These are phyloP conservation scores for Chlorencoelia australis DNA, from an alignment of 2,329 filamentous ascomycete species.

Conservation along the genomic window DNA sequence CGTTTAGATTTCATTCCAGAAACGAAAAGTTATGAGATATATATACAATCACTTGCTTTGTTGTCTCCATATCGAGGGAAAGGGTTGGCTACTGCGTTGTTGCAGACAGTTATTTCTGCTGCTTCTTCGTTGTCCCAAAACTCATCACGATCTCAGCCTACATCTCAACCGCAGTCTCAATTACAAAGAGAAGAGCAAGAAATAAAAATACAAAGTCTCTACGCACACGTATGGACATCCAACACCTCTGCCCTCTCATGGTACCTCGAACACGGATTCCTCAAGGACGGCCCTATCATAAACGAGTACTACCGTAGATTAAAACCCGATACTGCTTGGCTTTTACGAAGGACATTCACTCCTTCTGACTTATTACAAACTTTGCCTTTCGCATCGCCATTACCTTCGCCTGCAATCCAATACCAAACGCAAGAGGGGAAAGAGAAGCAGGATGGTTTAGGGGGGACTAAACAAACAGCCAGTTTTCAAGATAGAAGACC, in stretches of 20 bases:
- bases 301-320: slow-evolving; percentile 53
- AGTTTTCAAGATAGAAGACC: slow-evolving; percentile 52
- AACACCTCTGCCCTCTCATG: slow-evolving; percentile 53
- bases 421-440: slow-evolving; percentile 41
- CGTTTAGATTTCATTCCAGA: slow-evolving; percentile 44
- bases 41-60: slow-evolving; percentile 54
- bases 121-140: no score
- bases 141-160: no score
- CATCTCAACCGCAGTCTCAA: slow-evolving; percentile 22
- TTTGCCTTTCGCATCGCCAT: no score
- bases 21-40: no score
- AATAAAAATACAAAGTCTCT: slow-evolving; percentile 34
- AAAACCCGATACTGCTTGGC: slow-evolving; percentile 50
- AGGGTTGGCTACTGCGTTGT: slow-evolving; percentile 46
- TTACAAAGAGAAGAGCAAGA: slow-evolving; percentile 26
- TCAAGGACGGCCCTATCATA: slow-evolving; percentile 34
- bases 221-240: slow-evolving; percentile 59
- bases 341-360: slow-evolving; percentile 38
- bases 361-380: slow-evolving; percentile 17
- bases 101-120: slow-evolving; percentile 33
- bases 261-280: slow-evolving; percentile 51
- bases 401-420: slow-evolving; percentile 45
- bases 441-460: no score
- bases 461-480: slow-evolving; percentile 2
- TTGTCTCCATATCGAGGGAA: slow-evolving; percentile 52